These are phyloP conservation scores for Primulina eburnea DNA, from an alignment of 257 asterid genomes.

Conservation along the genomic window DNA sequence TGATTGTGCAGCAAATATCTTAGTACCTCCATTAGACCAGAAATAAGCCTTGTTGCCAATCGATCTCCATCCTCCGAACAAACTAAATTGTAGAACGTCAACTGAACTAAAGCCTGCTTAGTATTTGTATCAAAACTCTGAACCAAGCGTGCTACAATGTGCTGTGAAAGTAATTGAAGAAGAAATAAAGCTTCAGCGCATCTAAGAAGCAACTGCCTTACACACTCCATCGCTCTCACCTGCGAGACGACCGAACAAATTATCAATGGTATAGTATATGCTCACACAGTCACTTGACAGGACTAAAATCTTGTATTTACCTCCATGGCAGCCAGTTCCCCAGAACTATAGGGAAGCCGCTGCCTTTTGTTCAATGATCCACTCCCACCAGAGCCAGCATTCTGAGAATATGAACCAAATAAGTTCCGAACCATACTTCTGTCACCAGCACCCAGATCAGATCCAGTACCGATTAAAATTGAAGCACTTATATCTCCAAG, in stretches of 20 bases:
- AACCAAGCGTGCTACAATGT: constrained; percentile 69
- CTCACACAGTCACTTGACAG: constrained; percentile 22
- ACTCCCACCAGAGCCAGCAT: constrained; percentile 53
- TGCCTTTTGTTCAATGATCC: constrained; percentile 72
- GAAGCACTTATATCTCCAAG: constrained; percentile 86
- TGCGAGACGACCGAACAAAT: constrained; percentile 33
- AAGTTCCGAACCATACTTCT: constrained; percentile 78
- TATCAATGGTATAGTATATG: constrained; percentile 19
- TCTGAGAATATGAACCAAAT: constrained; percentile 71
- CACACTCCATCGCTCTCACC: constrained; percentile 98
- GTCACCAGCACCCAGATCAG: constrained; percentile 72
- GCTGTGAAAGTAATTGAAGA: constrained; percentile 85
- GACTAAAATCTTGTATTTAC: constrained; percentile 33
- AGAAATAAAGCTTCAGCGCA: constrained; percentile 84
- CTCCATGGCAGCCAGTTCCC: constrained; percentile 99
- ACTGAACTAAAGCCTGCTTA: constrained; percentile 62
- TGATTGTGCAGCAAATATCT: constrained; percentile 3
- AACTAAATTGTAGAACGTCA: constrained; percentile 85
- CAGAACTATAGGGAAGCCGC: constrained; percentile 79
- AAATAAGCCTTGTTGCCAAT: constrained; percentile 79
- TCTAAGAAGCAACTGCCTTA: constrained; percentile 92
- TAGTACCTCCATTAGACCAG: constrained; percentile 91
- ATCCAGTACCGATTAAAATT: constrained; percentile 72
- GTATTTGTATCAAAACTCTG: constrained; percentile 67
- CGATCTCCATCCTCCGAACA: constrained; percentile 87